phyloP scores from a whole-genome alignment of 352 stramenopile species.

The Phytophthora pinifolia region DNA sequence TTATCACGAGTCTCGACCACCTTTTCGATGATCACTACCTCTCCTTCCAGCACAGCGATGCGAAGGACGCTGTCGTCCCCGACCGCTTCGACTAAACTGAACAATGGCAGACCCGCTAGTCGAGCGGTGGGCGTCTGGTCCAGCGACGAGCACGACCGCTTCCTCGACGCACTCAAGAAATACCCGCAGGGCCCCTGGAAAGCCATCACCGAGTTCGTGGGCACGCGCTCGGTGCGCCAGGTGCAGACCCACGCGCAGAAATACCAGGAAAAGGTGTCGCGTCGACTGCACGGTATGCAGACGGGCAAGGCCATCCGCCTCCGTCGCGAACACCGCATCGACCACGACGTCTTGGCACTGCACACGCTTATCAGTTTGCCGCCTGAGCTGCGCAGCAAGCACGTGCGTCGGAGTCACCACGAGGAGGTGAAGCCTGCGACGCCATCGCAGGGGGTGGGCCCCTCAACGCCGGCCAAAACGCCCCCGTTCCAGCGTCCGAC shows the following conservation, averaged over 20 bases:
- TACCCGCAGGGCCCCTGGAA: slow-evolving; percentile 57
- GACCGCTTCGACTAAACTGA: slow-evolving; percentile 12
- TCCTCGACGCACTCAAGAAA: slow-evolving; percentile 49
- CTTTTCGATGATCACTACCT: slow-evolving; percentile 13
- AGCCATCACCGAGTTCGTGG: slow-evolving; percentile 43
- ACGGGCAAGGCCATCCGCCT: slow-evolving; percentile 52
- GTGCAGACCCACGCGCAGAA: slow-evolving; percentile 69
- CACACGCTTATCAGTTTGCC: slow-evolving; percentile 36
- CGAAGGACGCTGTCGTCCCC: slow-evolving; percentile 15
- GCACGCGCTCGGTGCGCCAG: slow-evolving; percentile 58
- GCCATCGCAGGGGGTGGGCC: background rate
- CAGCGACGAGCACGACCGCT: slow-evolving; percentile 57
- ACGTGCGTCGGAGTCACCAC: slow-evolving; percentile 15
- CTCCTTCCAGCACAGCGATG: slow-evolving; percentile 3
- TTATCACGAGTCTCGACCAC: slow-evolving; percentile 13
- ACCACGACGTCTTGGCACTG: slow-evolving; percentile 47
- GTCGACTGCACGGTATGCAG: slow-evolving; percentile 55
- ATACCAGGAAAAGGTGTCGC: slow-evolving; percentile 76
- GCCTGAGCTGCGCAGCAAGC: slow-evolving; percentile 26
- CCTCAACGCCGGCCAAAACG: background rate
- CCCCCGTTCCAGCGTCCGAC: slow-evolving; percentile 25
- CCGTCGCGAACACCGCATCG: slow-evolving; percentile 59
- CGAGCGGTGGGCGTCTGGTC: slow-evolving; percentile 50
- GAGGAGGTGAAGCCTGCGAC: slow-evolving; percentile 10
- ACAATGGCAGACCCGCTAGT: slow-evolving; percentile 4